These are phyloP conservation scores for Diversispora eburnea DNA, from an alignment of 192 early-diverging fungal genomes.

Conservation along the genomic window DNA sequence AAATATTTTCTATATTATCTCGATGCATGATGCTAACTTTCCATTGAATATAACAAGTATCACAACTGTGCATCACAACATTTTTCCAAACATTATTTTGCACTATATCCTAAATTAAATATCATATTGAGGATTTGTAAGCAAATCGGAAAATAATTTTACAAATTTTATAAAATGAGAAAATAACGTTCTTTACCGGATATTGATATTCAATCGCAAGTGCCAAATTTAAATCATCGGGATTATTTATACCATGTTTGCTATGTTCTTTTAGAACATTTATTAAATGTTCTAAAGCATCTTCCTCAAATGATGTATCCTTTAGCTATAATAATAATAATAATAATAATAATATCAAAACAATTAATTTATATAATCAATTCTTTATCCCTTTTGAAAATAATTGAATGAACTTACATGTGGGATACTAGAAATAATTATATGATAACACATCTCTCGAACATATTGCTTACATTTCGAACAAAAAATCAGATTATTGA, in stretches of 20 bases:
- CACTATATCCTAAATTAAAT: background rate
- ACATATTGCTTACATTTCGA: slow-evolving; percentile 77
- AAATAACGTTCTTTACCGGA: slow-evolving; percentile 13
- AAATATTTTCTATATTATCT: slow-evolving; percentile 10
- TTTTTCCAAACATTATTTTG: background rate
- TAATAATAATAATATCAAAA: background rate
- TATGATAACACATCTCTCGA: slow-evolving; percentile 69
- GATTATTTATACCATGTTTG: slow-evolving; percentile 39
- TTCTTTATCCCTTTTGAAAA: background rate
- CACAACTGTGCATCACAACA: background rate
- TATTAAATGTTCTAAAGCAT: background rate
- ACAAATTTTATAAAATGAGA: too few species aligned
- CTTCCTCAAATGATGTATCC: slow-evolving; percentile 4
- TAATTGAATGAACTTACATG: slow-evolving; percentile 36
- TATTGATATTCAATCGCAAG: slow-evolving; percentile 42
- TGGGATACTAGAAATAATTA: slow-evolving; percentile 58
- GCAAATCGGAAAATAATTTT: background rate
- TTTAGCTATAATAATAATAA: slow-evolving; percentile 14
- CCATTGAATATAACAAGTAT: background rate
- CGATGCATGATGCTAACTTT: slow-evolving; percentile 5
- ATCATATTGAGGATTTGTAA: background rate
- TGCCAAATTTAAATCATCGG: slow-evolving; percentile 53
- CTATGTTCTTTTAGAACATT: background rate
- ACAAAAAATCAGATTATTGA: slow-evolving; percentile 63
- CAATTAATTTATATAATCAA: background rate